These are phyloP conservation scores for Eucalyptus microcorys DNA, from an alignment of 345 rosid species.

Conservation along the genomic window DNA sequence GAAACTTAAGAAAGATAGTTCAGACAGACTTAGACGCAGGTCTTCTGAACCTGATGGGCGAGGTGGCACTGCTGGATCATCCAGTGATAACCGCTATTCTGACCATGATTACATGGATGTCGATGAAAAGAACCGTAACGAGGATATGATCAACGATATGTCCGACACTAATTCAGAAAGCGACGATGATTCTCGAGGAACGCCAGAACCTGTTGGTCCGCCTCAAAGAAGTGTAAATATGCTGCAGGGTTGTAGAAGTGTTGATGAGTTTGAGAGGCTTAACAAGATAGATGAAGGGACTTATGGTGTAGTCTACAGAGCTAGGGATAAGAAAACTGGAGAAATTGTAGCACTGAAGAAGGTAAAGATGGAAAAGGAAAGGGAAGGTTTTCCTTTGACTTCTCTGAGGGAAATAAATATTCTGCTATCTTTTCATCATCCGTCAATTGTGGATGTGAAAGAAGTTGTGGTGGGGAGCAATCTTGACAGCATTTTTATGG, in stretches of 20 bases:
- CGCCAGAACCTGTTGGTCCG: slow-evolving; percentile 46
- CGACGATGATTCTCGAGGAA: slow-evolving; percentile 27
- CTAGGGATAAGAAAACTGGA: slow-evolving; percentile 83
- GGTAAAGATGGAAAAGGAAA: slow-evolving; percentile 99
- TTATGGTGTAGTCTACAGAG: slow-evolving; percentile 98
- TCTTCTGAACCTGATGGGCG: slow-evolving; percentile 62
- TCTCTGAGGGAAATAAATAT: slow-evolving; percentile 91
- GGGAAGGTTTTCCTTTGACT: slow-evolving; percentile 98
- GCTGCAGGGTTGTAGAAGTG: slow-evolving; percentile 98
- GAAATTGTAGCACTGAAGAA: slow-evolving; percentile 97
- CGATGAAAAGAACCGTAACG: slow-evolving; percentile 26
- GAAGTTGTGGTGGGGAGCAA: slow-evolving; percentile 96
- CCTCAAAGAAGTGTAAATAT: slow-evolving; percentile 81
- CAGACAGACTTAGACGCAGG: slow-evolving; percentile 38
- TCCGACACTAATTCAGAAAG: slow-evolving; percentile 45
- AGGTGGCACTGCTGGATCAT: slow-evolving; percentile 24
- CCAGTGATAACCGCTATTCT: slow-evolving; percentile 39
- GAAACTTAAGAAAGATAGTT: slow-evolving; percentile 42
- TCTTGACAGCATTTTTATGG: slow-evolving; percentile 97
- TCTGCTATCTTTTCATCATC: slow-evolving; percentile 94
- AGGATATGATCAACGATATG: slow-evolving; percentile 15
- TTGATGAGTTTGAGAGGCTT: slow-evolving; percentile 94
- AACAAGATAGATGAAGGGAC: slow-evolving; percentile 99
- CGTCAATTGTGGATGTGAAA: slow-evolving; percentile 93
- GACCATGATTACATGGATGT: slow-evolving; percentile 62